Base-by-base conservation (phyloP, 2,329 filamentous ascomycete species). In the Xylariaceae sp. region DNA sequence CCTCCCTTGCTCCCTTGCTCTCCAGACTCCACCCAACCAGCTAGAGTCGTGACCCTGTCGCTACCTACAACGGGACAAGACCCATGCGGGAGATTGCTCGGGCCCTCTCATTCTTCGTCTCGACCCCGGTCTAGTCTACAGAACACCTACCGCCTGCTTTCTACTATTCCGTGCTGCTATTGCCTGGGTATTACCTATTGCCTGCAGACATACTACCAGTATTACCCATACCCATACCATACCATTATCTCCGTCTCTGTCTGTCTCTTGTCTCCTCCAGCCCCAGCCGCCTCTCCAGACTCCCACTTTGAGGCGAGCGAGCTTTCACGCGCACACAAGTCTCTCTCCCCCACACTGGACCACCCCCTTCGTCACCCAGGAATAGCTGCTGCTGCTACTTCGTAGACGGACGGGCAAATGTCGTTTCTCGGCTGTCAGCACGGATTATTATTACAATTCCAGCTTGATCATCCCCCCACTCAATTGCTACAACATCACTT, bases 401-500 rank as follows among this genome's bases (percentile, higher is more conserved):
- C 23, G 7, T 41, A 41, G 17, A 50, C 34, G 35, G 11, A 11
- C 39, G 30, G 15, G 51, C 37, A 51, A 47, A 57, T 60, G 58
- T 57, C 63, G 51, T 58, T 56, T 51, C 47, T 48, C 57, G 57
- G 57, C 56, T 58, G 63, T 58, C 63, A 65, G 61, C 63, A 65
- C 63, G 56, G 58, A 61, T 51, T 59, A 35, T 53, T 35, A 51
- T 51, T 51, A 34, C 18, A 35, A 56, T 61, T 30, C 4, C 23
- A 30, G 23, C 23, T 62, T 64, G 59, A 64, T 64, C 60, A 53
- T 58, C 49, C 30, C 49, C 49, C 23, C 48, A 50, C 48, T 18
- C 63, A 61, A 66, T 65, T 64, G 65, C 66, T 60, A 63, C 64
- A 65, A 65, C 60, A 57, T 51, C 55, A 44, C 59, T 60, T 59